These are phyloP conservation scores for Diaporthe sp. DNA, from an alignment of 2,329 filamentous ascomycete species.

Conservation along the genomic window DNA sequence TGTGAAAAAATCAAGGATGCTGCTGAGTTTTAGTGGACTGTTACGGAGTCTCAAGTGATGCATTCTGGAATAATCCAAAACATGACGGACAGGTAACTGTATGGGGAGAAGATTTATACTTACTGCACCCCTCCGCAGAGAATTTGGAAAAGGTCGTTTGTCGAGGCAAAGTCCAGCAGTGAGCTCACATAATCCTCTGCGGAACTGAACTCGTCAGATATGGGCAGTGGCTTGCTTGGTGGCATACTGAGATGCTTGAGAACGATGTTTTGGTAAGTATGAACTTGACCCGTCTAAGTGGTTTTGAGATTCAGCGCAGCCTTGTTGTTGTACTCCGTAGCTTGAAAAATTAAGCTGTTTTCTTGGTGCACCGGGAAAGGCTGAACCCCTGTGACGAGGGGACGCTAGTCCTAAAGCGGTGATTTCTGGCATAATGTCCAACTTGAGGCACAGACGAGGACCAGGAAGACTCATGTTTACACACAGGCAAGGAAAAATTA, in stretches of 20 bases:
- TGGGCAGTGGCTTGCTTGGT: slow-evolving; percentile 73
- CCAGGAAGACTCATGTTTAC: background rate
- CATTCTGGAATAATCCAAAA: no score
- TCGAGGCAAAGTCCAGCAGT: slow-evolving; percentile 81
- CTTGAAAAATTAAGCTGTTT: background rate
- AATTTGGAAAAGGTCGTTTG: slow-evolving; percentile 83
- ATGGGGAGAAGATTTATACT: no score
- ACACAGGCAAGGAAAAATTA: background rate
- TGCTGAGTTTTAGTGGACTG: no score
- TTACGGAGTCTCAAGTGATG: no score
- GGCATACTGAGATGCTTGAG: slow-evolving; percentile 55
- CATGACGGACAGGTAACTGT: no score
- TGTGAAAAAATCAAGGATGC: slow-evolving; percentile 94
- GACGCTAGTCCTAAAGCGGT: slow-evolving; percentile 12
- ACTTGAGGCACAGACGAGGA: background rate
- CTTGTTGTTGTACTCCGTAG: background rate
- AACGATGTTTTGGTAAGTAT: background rate
- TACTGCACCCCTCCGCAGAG: slow-evolving; percentile 94
- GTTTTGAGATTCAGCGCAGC: background rate
- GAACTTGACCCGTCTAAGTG: background rate
- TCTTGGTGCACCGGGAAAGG: background rate
- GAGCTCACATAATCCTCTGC: slow-evolving; percentile 84
- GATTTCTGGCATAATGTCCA: background rate
- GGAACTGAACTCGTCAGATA: slow-evolving; percentile 77
- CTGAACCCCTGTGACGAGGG: background rate